A percentile compares a stretch with the other conserved stretches of the same genome.
Evolutionary conservation across 2,329 filamentous ascomycete genomes (phyloP).

Genomic region (Cladosporium sp.): DNA sequence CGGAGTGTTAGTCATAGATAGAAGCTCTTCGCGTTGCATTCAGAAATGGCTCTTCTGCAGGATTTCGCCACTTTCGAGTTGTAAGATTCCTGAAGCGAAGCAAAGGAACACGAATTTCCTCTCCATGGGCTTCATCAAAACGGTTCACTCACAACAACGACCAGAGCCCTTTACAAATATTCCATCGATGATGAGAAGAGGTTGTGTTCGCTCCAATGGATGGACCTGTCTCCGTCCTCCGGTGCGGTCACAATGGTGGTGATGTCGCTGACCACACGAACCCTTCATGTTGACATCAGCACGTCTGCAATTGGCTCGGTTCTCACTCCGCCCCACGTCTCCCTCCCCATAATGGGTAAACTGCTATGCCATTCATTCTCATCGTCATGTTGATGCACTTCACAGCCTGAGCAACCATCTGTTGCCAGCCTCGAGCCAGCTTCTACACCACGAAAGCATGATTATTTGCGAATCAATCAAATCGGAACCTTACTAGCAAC

Average conservation of each 20-base stretch:
- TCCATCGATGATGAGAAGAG: background rate
- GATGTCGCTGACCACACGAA: background rate
- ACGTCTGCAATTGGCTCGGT: background rate
- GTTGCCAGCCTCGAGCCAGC: background rate
- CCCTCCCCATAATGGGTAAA: background rate
- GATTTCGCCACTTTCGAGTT: no score
- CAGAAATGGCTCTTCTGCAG: no score
- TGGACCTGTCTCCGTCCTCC: background rate
- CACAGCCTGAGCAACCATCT: background rate
- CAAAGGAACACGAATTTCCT: no score
- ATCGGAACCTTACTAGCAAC: background rate
- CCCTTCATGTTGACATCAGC: background rate
- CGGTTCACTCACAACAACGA: no score
- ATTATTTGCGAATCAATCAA: background rate
- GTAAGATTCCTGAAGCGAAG: no score
- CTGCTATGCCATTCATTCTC: background rate
- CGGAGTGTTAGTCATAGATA: no score
- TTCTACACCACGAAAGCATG: background rate
- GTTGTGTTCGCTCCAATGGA: background rate
- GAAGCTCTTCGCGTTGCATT: no score
- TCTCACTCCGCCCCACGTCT: background rate
- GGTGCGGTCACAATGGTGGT: background rate
- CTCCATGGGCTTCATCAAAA: no score
- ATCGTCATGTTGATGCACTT: slow-evolving; percentile 6
- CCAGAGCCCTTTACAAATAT: no score